Percentiles rank a stretch among this genome's conserved stretches.
Conservation (phyloP, 331 rosid genomes). For the Arachis monticola region DNA sequence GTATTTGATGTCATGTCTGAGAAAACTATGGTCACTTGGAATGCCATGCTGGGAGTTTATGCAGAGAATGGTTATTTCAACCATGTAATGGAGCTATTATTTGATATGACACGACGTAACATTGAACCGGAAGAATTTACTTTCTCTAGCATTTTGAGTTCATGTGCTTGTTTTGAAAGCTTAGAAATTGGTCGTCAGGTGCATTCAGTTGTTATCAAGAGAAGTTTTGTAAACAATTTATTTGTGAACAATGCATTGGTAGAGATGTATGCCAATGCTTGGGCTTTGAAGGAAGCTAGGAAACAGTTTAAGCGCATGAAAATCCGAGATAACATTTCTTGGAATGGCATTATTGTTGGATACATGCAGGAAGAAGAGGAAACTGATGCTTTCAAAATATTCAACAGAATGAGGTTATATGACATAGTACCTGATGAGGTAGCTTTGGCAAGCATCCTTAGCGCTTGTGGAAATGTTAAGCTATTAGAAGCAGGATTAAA, state of each 20-base stretch:
- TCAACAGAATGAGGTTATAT: conserved; percentile 63
- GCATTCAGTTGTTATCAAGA: conserved; percentile 74
- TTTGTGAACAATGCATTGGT: conserved; percentile 77
- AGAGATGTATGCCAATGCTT: conserved; percentile 91
- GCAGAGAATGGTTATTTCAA: conserved; percentile 60
- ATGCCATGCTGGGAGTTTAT: conserved; percentile 79
- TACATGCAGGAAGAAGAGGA: conserved; percentile 74
- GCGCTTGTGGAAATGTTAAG: conserved; percentile 82
- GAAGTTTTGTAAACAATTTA: conserved; percentile 58
- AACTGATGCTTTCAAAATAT: conserved; percentile 67
- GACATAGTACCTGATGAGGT: conserved; percentile 78
- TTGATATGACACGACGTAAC: conserved; percentile 56
- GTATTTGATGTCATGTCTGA: conserved; percentile 57
- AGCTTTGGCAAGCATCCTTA: conserved; percentile 81
- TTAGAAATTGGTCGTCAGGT: conserved; percentile 64
- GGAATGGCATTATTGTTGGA: conserved; percentile 95
- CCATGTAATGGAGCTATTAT: conserved; percentile 62
- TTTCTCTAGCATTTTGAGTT: conserved; percentile 79
- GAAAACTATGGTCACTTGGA: conserved; percentile 77
- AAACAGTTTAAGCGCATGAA: conserved; percentile 79
- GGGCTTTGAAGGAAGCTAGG: conserved; percentile 70
- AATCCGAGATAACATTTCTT: conserved; percentile 71
- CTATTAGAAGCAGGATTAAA: conserved; percentile 61
- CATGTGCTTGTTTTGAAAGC: conserved; percentile 64
- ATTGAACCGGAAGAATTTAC: conserved; percentile 78